phyloP scores from a whole-genome alignment of 306 rosid genomes.

The Phaseolus lunatus region DNA sequence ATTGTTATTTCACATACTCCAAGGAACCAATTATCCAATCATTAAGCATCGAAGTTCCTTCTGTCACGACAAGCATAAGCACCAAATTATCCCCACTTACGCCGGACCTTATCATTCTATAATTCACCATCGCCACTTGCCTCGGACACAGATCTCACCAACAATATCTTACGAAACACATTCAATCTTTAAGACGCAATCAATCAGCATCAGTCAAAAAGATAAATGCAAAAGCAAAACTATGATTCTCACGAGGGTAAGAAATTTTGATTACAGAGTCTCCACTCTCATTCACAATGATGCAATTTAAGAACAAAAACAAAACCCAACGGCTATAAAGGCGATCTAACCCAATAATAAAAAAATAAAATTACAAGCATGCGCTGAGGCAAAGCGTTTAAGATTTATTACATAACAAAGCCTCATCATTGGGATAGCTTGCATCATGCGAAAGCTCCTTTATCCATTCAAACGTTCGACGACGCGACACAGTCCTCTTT shows the following conservation, averaged over 20 bases:
- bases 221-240: background rate
- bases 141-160: conserved; percentile 8
- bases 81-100: conserved; percentile 38
- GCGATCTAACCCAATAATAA: background rate
- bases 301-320: conserved; percentile 35
- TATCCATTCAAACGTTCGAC: conserved; percentile 73
- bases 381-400: conserved; percentile 20
- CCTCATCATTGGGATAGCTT: conserved; percentile 41
- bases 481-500: conserved; percentile 64
- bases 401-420: conserved; percentile 40
- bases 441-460: conserved; percentile 67
- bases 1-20: conserved; percentile 12
- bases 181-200: background rate
- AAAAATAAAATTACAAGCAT: conserved; percentile 15
- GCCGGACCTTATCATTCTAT: conserved; percentile 32
- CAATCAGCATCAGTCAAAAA: conserved; percentile 26
- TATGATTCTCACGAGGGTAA: conserved; percentile 35
- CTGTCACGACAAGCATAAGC: conserved; percentile 58
- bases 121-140: conserved; percentile 36
- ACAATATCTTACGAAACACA: background rate
- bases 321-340: conserved; percentile 18
- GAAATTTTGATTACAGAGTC: conserved; percentile 42
- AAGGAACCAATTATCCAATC: conserved; percentile 38
- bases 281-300: conserved; percentile 4
- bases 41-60: conserved; percentile 49